Percentiles rank a stretch among this genome's conserved stretches.
Evolutionary conservation across 1,284 basidiomycete genomes (phyloP).

Genomic region (Malassezia nana): DNA sequence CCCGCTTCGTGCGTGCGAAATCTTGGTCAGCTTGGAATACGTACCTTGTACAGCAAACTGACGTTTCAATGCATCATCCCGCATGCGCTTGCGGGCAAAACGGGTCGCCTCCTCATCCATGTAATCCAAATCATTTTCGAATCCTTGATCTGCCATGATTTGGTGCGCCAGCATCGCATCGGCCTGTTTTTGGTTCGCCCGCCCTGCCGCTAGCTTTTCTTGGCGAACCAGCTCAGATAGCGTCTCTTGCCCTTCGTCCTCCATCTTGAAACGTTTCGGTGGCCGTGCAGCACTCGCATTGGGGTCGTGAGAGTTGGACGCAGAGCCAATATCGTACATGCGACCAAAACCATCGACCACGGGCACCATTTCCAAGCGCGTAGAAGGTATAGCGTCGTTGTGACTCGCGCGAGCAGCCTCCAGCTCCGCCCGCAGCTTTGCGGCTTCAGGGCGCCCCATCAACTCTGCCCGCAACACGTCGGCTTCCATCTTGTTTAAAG

Average conservation of each 20-base stretch:
- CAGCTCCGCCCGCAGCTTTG: constrained; percentile 71
- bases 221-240: constrained; percentile 85
- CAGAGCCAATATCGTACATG: constrained; percentile 77
- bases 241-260: constrained; percentile 56
- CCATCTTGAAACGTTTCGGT: neutral
- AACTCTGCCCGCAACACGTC: constrained; percentile 82
- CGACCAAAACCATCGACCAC: constrained; percentile 76
- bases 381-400: constrained; percentile 16
- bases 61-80: constrained; percentile 85
- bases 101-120: constrained; percentile 92
- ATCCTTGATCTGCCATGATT: constrained; percentile 76
- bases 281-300: constrained; percentile 53
- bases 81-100: constrained; percentile 83
- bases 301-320: constrained; percentile 48
- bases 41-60: constrained; percentile 76
- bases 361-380: constrained; percentile 54
- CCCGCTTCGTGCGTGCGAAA: constrained; percentile 86
- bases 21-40: constrained; percentile 54
- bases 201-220: constrained; percentile 78
- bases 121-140: constrained; percentile 62
- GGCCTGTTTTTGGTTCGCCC: constrained; percentile 76
- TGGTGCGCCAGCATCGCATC: constrained; percentile 80
- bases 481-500: constrained; percentile 84
- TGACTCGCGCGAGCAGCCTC: constrained; percentile 56
- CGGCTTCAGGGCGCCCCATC: constrained; percentile 61